Percentiles rank a stretch among this genome's conserved stretches.
These are phyloP conservation scores for Globisporangium alternatum DNA, from an alignment of 352 stramenopile genomes.

Conservation along the genomic window DNA sequence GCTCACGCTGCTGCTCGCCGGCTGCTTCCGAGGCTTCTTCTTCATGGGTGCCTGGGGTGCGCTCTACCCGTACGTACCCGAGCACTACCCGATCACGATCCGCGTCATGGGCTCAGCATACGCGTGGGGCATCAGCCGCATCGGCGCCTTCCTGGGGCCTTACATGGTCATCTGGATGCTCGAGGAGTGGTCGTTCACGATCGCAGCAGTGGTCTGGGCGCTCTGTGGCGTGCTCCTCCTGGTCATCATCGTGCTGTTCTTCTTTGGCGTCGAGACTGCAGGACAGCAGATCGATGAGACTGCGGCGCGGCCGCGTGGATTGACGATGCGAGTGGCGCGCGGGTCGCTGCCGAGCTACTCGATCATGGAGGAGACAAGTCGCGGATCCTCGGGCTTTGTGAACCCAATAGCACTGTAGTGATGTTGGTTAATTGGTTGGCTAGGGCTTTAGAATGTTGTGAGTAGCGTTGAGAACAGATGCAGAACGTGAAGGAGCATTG, in stretches of 20 bases:
- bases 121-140: slow-evolving; percentile 18
- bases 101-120: slow-evolving; percentile 22
- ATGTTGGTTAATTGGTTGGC: too few relatives aligned
- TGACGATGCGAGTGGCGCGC: too few relatives aligned
- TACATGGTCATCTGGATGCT: slow-evolving; percentile 21
- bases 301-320: too few relatives aligned
- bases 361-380: too few relatives aligned
- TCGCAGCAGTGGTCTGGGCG: not conserved
- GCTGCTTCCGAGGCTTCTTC: slow-evolving; percentile 18
- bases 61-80: slow-evolving; percentile 25
- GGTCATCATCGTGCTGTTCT: slow-evolving; percentile 11
- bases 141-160: slow-evolving; percentile 22
- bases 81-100: slow-evolving; percentile 28
- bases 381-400: too few relatives aligned
- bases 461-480: too few relatives aligned
- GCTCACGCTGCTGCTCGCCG: slow-evolving; percentile 5
- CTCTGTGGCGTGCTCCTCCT: slow-evolving; percentile 4
- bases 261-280: slow-evolving; percentile 21
- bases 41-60: slow-evolving; percentile 14
- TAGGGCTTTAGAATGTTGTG: too few relatives aligned
- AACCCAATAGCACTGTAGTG: too few relatives aligned
- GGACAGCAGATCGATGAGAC: too few relatives aligned
- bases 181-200: slow-evolving; percentile 3
- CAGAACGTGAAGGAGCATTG: too few relatives aligned
- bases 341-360: too few relatives aligned